Conservation (phyloP, 345 rosid genomes). For the Camelina neglecta region DNA sequence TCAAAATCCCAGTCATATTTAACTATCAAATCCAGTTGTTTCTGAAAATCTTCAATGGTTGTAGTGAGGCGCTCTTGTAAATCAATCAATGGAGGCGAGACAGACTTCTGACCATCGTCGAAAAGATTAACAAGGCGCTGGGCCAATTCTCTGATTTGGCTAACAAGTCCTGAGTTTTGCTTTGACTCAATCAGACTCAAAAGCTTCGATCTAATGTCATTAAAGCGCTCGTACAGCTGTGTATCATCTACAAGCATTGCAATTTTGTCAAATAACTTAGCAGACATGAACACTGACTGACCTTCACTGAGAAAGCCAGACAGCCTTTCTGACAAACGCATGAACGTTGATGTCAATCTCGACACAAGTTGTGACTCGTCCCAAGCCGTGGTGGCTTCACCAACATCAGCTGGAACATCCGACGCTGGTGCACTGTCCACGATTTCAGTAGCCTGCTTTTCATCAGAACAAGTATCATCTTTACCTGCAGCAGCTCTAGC, state of each 20-base stretch:
- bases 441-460: conserved; percentile 39
- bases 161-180: conserved; percentile 73
- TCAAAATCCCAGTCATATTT: conserved; percentile 98
- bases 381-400: conserved; percentile 59
- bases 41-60: conserved; percentile 87
- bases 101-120: conserved; percentile 83
- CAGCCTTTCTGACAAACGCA: conserved; percentile 83
- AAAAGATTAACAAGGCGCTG: conserved; percentile 70
- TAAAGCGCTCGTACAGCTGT: conserved; percentile 66
- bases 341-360: conserved; percentile 71
- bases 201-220: conserved; percentile 74
- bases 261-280: conserved; percentile 78
- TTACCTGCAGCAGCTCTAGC: conserved; percentile 53
- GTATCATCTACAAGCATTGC: conserved; percentile 78
- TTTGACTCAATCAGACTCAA: conserved; percentile 74
- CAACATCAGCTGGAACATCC: conserved; percentile 44
- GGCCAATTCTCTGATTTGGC: conserved; percentile 75
- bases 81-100: conserved; percentile 82
- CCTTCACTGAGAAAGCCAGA: conserved; percentile 91
- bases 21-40: conserved; percentile 86
- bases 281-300: conserved; percentile 74
- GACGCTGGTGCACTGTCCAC: conserved; percentile 42
- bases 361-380: conserved; percentile 72
- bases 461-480: conserved; percentile 49
- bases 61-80: conserved; percentile 81